Evolutionary conservation across 805 yeast species (phyloP), one percentile per base, ranked within the genome.

Genomic region (Schizosaccharomyces osmophilus): DNA sequence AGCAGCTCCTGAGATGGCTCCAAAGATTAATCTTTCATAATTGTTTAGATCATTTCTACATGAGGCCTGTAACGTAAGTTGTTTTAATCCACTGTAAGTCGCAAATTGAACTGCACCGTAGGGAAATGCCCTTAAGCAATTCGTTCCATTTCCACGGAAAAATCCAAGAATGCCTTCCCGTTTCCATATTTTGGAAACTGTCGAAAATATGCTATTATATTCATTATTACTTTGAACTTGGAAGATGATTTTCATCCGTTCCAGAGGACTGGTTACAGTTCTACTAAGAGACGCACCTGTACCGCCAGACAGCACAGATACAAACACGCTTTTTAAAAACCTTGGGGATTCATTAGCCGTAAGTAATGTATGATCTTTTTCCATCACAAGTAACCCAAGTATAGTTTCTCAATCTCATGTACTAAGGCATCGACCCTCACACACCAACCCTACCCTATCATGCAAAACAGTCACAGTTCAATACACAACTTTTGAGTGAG

Each of bases 251-350:
- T 90, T 90, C 66, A 93, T 94, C 66, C 98, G 76, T 71, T 90
- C 98, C 72, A 90, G 82, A 1, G 98, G 98, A 13, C 96, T 86
- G 5, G 89, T 96, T 0, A 85, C 87, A 0, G 97, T 90, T 62
- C 97, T 76, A 1, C 95, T 85, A 41, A 89, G 82, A 31, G 95
- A 97, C 63, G 97, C 98, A 0, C 97, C 98, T 0, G 85, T 77
- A 61, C 97, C 96, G 62, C 98, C 98, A 5, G 96, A 97, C 32
- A 89, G 75, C 68, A 90, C 87, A 1, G 97, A 87, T 1, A 87
- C 76, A 41, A 79, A 4, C n/a, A 24, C 51, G 26, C 26, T 45
- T n/a, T 24, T 45, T 9, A 36, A 13, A 36, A 36, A 36, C 13
- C 13, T 36, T 36, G 17, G 17, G 15, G 41, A 36, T 36, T 36